Conservation (phyloP, 805 yeast species). For the Saccharomycopsis sp. region DNA sequence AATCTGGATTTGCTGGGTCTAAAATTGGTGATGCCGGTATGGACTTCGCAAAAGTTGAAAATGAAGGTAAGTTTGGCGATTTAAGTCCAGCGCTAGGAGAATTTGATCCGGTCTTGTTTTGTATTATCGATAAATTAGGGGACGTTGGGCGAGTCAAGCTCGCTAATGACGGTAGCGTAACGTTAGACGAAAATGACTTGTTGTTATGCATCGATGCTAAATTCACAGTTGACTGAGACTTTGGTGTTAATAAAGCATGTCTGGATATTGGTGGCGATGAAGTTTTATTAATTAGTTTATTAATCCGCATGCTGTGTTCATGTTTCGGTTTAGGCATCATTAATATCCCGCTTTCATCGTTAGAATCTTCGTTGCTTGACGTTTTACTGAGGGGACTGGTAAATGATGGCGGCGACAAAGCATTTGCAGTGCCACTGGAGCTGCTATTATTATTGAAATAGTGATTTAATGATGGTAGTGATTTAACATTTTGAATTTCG, state of each 20-base stretch:
- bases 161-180: background rate
- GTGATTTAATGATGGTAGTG: constrained; percentile 15
- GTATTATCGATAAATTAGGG: background rate
- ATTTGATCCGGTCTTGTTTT: constrained; percentile 4
- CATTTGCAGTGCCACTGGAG: background rate
- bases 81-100: constrained; percentile 6
- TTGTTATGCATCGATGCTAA: background rate
- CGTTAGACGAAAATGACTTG: constrained; percentile 1
- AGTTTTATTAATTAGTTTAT: constrained; percentile 4
- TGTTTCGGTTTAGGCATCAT: constrained; percentile 9
- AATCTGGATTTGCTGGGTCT: constrained; percentile 6
- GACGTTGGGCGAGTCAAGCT: constrained; percentile 13
- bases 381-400: constrained; percentile 4
- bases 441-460: constrained; percentile 1
- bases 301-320: background rate
- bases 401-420: background rate
- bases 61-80: constrained; percentile 17
- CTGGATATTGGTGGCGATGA: background rate
- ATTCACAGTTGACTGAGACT: constrained; percentile 3
- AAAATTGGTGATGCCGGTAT: constrained; percentile 19
- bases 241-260: background rate
- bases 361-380: background rate
- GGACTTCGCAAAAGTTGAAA: constrained; percentile 11
- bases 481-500: constrained; percentile 10
- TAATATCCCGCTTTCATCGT: constrained; percentile 16